Evolutionary conservation across 805 yeast genomes (phyloP).

Genomic region (Komagataella pseudopastoris): DNA sequence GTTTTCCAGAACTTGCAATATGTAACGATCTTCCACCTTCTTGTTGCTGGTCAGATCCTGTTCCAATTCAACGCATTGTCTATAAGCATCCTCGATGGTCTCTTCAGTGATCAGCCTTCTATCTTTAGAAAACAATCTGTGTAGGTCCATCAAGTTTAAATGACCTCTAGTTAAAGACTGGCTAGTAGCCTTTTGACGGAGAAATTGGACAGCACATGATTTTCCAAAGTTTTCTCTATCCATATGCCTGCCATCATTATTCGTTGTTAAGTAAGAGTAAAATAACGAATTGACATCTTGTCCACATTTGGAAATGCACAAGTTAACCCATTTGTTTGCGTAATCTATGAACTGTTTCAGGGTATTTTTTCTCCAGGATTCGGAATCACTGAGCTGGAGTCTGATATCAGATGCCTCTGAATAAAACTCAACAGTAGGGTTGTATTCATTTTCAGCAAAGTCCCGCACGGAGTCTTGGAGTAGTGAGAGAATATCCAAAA

Average conservation of each 20-base stretch:
- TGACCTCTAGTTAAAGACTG: not conserved
- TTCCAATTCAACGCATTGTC: slow-evolving; percentile 5
- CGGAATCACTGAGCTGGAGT: slow-evolving; percentile 58
- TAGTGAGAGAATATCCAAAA: slow-evolving; percentile 69
- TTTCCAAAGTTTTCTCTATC: slow-evolving; percentile 1
- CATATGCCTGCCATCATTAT: slow-evolving; percentile 10
- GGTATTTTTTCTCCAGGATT: slow-evolving; percentile 61
- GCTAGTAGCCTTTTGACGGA: not conserved
- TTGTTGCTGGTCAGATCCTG: slow-evolving; percentile 3
- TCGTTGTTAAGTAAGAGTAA: slow-evolving; percentile 54
- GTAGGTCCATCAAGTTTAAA: not conserved
- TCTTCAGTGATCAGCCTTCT: not conserved
- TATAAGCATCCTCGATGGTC: slow-evolving; percentile 11
- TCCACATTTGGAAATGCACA: slow-evolving; percentile 42
- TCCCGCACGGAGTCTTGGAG: slow-evolving; percentile 72
- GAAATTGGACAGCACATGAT: not conserved
- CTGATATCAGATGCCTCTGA: slow-evolving; percentile 29
- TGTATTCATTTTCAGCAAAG: slow-evolving; percentile 73
- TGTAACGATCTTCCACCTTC: slow-evolving; percentile 7
- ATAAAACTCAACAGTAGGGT: slow-evolving; percentile 60
- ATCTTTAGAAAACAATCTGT: not conserved
- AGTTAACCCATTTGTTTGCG: slow-evolving; percentile 56
- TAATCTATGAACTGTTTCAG: slow-evolving; percentile 41
- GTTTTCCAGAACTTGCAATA: slow-evolving; percentile 28
- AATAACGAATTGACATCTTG: slow-evolving; percentile 70